phyloP scores from a whole-genome alignment of 441 rosid species.

The Pelargonium citronellum region DNA sequence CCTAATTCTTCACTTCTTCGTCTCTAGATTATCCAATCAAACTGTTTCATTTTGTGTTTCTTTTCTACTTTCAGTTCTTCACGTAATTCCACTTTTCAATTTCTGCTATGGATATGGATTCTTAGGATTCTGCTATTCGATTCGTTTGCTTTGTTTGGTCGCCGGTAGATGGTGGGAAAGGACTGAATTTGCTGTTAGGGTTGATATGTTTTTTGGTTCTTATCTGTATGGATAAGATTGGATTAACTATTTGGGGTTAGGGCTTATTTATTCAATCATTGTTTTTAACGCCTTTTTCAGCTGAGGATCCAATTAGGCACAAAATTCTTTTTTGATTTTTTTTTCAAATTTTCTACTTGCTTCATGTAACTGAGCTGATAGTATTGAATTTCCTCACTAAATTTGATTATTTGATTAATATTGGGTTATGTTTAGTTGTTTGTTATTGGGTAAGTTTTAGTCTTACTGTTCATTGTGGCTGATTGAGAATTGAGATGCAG shows the following conservation, averaged over 20 bases:
- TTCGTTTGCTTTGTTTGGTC: background rate
- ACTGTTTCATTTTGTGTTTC: background rate
- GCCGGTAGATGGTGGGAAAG: too few species aligned
- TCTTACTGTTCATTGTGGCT: too few species aligned
- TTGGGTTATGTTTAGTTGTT: too few species aligned
- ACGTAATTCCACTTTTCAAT: background rate
- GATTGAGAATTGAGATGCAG: too few species aligned
- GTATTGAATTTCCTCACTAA: too few species aligned
- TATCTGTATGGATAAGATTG: background rate
- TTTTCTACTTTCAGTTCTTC: background rate
- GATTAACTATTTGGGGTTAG: background rate
- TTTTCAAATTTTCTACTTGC: too few species aligned
- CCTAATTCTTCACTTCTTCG: background rate
- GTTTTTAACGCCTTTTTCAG: background rate
- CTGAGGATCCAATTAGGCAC: background rate
- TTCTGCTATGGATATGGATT: constrained; percentile 4
- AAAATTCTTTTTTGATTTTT: background rate
- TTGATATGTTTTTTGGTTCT: too few species aligned
- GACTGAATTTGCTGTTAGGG: too few species aligned
- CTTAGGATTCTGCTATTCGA: background rate
- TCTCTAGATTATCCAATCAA: background rate
- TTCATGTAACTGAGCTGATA: too few species aligned
- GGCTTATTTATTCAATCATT: background rate
- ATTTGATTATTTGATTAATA: too few species aligned
- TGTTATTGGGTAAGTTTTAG: too few species aligned